Base-by-base conservation (phyloP, 2,329 filamentous ascomycete genomes). In the Fusarium torulosum region DNA sequence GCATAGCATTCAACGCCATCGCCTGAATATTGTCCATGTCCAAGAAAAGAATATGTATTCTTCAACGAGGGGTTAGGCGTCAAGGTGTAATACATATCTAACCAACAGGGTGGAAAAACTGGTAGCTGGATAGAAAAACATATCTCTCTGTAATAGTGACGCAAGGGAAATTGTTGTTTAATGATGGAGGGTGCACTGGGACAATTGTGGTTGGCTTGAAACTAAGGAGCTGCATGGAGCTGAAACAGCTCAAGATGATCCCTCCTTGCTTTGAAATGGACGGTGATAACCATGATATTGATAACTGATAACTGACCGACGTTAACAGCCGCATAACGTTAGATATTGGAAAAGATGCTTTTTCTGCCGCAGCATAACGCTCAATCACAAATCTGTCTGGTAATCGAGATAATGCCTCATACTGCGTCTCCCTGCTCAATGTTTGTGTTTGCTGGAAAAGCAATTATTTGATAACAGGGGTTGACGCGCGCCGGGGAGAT, bases 121-220 rank as follows among this genome's bases (percentile, higher is more conserved):
- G 19, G 20, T 44, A 19, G 38, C 21, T 20, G 27, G 37, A 15
- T 20, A 55, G 10, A 23, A 38, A 43, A 41, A 35, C 27, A 27
- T 21, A 31, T 43, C 29, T 53, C 29, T 29, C 23, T 65, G 60
- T 65, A 60, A 66, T 65, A 21, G 51, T 65, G 53, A 55, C 54
- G 60, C 41, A 41, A 25, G 23, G 13, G 29, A 20, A 44, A 47
- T 29, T 20, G 17, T 43, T 15, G 27, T 37, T 33, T 35, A 21
- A 40, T 14, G 42, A 35, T 43, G 45, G 29, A 43, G 37, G 53
- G 44, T 51, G 29, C n/a, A 46, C 41, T 60, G 20, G 20, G 23
- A 20, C 19, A 41, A 65, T 33, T 52, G 63, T 66, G 63, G 61
- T 56, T 55, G 62, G 31, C 60, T 29, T 13, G 11, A 29, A 13